A percentile compares a stretch with the other conserved stretches of the same genome.
These are phyloP conservation scores for Dryas drummondii DNA, from an alignment of 306 rosid species.

Conservation along the genomic window DNA sequence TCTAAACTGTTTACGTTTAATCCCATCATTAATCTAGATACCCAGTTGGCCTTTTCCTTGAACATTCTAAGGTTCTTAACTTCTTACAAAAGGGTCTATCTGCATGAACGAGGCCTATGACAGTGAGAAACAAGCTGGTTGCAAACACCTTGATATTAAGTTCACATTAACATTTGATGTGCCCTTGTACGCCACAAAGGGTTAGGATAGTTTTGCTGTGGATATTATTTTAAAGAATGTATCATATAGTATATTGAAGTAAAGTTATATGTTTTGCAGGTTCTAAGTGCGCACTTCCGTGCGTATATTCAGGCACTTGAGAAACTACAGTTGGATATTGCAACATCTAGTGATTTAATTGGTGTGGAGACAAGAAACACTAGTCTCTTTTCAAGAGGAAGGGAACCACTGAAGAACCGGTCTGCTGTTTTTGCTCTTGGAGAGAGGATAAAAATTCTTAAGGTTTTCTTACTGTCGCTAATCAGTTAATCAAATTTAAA, in stretches of 20 bases:
- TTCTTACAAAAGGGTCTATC: neutral
- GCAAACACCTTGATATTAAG: neutral
- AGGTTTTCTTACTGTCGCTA: slow-evolving; percentile 36
- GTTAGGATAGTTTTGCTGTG: neutral
- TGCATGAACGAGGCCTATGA: neutral
- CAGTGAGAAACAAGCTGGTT: neutral
- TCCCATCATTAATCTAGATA: neutral
- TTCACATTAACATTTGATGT: neutral
- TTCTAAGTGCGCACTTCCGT: slow-evolving; percentile 95
- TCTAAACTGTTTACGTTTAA: neutral
- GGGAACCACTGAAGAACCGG: slow-evolving; percentile 96
- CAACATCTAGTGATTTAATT: slow-evolving; percentile 89
- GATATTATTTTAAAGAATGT: neutral
- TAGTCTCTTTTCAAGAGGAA: slow-evolving; percentile 72
- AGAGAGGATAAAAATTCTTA: slow-evolving; percentile 79
- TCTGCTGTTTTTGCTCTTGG: slow-evolving; percentile 95
- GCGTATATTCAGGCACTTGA: slow-evolving; percentile 94
- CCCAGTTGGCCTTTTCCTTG: neutral
- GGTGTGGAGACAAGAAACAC: slow-evolving; percentile 89
- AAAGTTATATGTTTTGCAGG: slow-evolving; percentile 53
- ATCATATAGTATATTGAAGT: slow-evolving; percentile 11
- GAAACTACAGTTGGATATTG: slow-evolving; percentile 93
- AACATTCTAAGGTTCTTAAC: neutral
- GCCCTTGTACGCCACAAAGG: neutral
- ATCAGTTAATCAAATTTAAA: neutral